These are phyloP conservation scores for Mortierella sp. DNA, from an alignment of 371 early-diverging fungal species.

Conservation along the genomic window DNA sequence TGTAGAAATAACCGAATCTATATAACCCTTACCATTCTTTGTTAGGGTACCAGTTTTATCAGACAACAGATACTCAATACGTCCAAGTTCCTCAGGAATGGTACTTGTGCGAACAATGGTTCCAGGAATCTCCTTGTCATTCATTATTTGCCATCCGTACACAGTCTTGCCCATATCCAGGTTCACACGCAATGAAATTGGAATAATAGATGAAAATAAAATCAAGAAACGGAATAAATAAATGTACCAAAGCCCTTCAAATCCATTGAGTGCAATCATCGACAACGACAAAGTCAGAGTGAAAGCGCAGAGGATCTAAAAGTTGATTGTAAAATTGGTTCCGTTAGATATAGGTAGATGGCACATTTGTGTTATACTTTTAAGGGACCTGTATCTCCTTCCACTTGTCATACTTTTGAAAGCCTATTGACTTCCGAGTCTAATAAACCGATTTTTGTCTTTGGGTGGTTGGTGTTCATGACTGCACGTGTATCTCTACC, in stretches of 20 bases:
- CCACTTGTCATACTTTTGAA: constrained; percentile 76
- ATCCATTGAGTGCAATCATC: constrained; percentile 94
- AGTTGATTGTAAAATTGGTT: not conserved
- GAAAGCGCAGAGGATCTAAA: constrained; percentile 85
- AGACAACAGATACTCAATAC: constrained; percentile 96
- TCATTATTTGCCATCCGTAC: constrained; percentile 89
- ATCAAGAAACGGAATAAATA: constrained; percentile 96
- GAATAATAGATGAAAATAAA: constrained; percentile 98
- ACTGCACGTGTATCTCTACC: constrained; percentile 98
- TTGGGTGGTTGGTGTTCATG: constrained; percentile 97
- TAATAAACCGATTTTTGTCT: constrained; percentile 95
- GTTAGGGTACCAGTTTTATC: constrained; percentile 99
- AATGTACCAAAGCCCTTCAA: constrained; percentile 91
- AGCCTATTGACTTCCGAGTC: constrained; percentile 96
- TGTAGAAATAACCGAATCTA: not conserved
- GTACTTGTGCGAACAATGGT: constrained; percentile 96
- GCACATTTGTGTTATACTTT: too few relatives aligned
- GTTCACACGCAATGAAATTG: constrained; percentile 97
- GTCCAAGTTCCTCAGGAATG: constrained; percentile 99
- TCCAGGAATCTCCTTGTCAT: constrained; percentile 84
- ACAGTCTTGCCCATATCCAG: constrained; percentile 98
- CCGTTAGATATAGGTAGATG: not conserved
- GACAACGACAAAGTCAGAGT: constrained; percentile 85
- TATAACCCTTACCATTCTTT: constrained; percentile 82
- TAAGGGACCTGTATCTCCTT: not conserved